These are phyloP conservation scores for Pseudozyma sp. DNA, from an alignment of 1,284 basidiomycete genomes.

Conservation along the genomic window DNA sequence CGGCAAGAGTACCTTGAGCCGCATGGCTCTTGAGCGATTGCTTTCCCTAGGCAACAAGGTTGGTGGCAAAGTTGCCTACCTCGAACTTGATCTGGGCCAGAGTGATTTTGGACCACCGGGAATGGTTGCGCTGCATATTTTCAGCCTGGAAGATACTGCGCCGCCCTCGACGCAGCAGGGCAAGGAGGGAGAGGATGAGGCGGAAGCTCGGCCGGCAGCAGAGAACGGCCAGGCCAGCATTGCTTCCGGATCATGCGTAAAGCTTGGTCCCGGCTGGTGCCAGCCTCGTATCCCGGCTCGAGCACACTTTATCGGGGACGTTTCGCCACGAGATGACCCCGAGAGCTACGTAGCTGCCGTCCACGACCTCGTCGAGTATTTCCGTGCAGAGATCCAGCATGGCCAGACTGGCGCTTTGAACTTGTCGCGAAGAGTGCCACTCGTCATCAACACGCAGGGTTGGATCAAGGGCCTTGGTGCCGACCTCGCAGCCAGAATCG, in stretches of 20 bases:
- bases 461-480: constrained; percentile 95
- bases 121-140: constrained; percentile 81
- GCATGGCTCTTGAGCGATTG: constrained; percentile 80
- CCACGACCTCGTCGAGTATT: constrained; percentile 78
- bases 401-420: constrained; percentile 9
- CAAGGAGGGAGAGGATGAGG: neutral
- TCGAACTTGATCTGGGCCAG: constrained; percentile 94
- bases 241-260: constrained; percentile 4
- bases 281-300: constrained; percentile 75
- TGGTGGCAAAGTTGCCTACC: constrained; percentile 78
- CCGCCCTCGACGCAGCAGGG: neutral
- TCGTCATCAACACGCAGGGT: constrained; percentile 95
- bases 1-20: constrained; percentile 89
- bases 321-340: constrained; percentile 82
- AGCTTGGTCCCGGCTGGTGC: constrained; percentile 60
- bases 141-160: constrained; percentile 65
- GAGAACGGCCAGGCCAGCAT: neutral
- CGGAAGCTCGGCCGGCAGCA: neutral
- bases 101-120: constrained; percentile 92
- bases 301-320: constrained; percentile 86
- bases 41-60: constrained; percentile 72
- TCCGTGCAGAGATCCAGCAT: constrained; percentile 37
- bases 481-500: constrained; percentile 80
- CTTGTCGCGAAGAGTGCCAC: constrained; percentile 71
- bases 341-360: constrained; percentile 82